Base-by-base conservation (phyloP, 2,329 filamentous ascomycete genomes). In the Fusarium chaquense region DNA sequence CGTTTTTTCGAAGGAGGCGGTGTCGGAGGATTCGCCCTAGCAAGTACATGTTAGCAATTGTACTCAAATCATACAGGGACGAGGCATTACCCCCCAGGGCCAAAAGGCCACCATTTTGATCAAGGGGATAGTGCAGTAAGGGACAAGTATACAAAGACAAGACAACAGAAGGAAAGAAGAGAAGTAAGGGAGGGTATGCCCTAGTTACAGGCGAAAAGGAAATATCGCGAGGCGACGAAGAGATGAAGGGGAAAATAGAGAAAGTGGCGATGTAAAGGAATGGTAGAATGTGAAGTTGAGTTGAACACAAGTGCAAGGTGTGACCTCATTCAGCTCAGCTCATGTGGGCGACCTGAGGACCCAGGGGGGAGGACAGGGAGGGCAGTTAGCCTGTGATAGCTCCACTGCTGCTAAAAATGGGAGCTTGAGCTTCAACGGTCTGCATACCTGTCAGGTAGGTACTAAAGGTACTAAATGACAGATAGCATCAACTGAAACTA, bases 1-100 rank as follows among this genome's bases (percentile, higher is more conserved):
- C 4, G 91, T 89, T 84, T 94, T 98, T 82, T 99, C 96, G 78
- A 98, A 99, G 6, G 91, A 93, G 53, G 94, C 94, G 28, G 96
- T 91, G 71, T 94, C 97, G 77, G 88, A 91, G 78, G 91, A 87
- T 76, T 93, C 87, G 81, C 89, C 88, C 93, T 97, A 75, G 36
- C n/a, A 20, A 41, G 26, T n/a, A 35, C 12, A 41, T 24, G 35
- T 76, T 57, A 77, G 68, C 36, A 35, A 26, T 11, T 20, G 10
- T 8, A 45, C 13, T 18, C 6, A 45, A 24, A 20, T 15, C 24
- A 24, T 32, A 7, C 28, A 32, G 35, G 8, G 15, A 36, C 12
- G 35, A 24, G 20, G 20, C 77, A 84, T 75, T 81, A 93, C 92
- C 84, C 88, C 90, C 89, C 91, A 97, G 69, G 93, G 93, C 93